Base-by-base conservation (phyloP, 139 green algal species). In the Chlorella ohadii region DNA sequence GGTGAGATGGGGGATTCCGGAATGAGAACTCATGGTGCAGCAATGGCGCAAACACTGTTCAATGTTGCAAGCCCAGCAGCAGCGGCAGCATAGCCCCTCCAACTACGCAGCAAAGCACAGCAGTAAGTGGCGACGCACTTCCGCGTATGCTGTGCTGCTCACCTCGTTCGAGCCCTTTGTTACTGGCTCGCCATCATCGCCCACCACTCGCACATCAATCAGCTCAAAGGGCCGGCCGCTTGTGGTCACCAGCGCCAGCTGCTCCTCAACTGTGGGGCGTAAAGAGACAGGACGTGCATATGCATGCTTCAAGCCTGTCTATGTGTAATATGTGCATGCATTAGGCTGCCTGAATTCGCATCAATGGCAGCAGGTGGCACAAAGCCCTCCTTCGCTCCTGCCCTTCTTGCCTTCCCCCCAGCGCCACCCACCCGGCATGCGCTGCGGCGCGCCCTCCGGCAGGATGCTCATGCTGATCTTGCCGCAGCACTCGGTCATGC, bases 401-500 rank as follows among this genome's bases (percentile, higher is more conserved):
- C 33, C 11, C 12, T 72, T n/a, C 28, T 28, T 36, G 28, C 64
- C 64, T 23, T n/a, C 15, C 25, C 17, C 41, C 17, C 41, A 7
- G 23, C 56, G 31, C 47, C n/a, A 57, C 74, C 27, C 36, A 82
- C 76, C 59, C 4, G 76, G 23, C 76, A 82, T 72, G 76, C 57
- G 34, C 13, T 44, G 31, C 13, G 25, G 25, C 16, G n/a, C 39
- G 39, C 41, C 6, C 1, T 36, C 33, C 9, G 91, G 90, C 83
- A 97, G 88, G 34, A 98, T 92, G 72, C 89, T 95, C 95, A 98
- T 98, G 68, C 80, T 90, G 87, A 98, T 98, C 87, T 98, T 98
- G 76, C 96, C 96, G 85, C 96, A 98, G 89, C 92, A 97, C 88
- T 98, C 96, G n/a, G 95, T 98, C 96, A 98, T 98, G 84, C 95